Percentiles rank a stretch among this genome's conserved stretches.
Conservation (phyloP, 164 flowering plant species). For the Chloranthus sessilifolius region DNA sequence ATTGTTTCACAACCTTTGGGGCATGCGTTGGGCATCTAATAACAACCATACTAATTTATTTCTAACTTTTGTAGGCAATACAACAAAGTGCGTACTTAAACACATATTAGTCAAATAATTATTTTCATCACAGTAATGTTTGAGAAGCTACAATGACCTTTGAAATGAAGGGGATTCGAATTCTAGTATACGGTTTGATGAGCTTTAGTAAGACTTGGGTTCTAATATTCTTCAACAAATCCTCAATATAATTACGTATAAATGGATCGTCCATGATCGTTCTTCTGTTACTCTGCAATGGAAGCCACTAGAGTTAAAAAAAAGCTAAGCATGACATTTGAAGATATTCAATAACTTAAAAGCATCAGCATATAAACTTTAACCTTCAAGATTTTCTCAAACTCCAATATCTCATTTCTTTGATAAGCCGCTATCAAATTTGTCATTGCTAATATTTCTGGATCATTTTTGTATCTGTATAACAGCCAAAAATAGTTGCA, state of each 20-base stretch:
- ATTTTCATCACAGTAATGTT: too few species aligned
- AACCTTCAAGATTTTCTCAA: slow-evolving; percentile 94
- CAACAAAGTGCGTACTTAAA: too few species aligned
- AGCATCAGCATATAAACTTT: not conserved
- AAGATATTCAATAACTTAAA: not conserved
- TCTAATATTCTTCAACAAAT: slow-evolving; percentile 86
- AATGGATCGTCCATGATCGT: slow-evolving; percentile 99
- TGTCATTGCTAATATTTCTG: slow-evolving; percentile 98
- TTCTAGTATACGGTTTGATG: slow-evolving; percentile 96
- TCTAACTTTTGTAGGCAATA: too few species aligned
- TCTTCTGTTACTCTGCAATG: slow-evolving; percentile 78
- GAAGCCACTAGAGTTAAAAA: slow-evolving; percentile 1
- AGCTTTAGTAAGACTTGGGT: slow-evolving; percentile 98
- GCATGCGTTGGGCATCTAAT: too few species aligned
- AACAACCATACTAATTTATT: too few species aligned
- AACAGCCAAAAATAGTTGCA: slow-evolving; percentile 7
- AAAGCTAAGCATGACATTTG: not conserved
- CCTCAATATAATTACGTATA: slow-evolving; percentile 92
- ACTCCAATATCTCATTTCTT: slow-evolving; percentile 93
- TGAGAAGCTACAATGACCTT: too few species aligned
- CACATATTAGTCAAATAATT: too few species aligned
- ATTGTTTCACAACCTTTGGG: too few species aligned
- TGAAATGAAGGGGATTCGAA: slow-evolving; percentile 92
- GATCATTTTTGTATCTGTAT: slow-evolving; percentile 91
- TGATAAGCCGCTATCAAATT: slow-evolving; percentile 97